These are phyloP conservation scores for Arthrobotrys sinensis DNA, from an alignment of 2,329 filamentous ascomycete genomes.

Conservation along the genomic window DNA sequence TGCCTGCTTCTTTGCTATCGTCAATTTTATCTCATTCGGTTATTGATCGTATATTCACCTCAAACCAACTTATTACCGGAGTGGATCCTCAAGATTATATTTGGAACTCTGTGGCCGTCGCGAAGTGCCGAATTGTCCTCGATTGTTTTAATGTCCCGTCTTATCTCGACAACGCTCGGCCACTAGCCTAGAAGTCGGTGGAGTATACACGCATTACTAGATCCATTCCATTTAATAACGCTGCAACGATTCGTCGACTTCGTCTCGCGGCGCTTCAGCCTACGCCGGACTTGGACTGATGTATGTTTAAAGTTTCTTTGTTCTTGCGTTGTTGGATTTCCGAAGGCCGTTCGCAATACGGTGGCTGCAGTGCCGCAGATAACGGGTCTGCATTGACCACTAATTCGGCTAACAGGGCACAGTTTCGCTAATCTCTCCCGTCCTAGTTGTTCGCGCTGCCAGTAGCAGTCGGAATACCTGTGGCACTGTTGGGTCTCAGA, in stretches of 20 bases:
- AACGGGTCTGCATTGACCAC: conserved; percentile 21
- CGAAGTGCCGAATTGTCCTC: not conserved
- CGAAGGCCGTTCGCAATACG: conserved; percentile 8
- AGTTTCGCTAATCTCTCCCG: conserved; percentile 35
- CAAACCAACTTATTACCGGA: not conserved
- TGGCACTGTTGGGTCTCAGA: not conserved
- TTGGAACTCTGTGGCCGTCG: not conserved
- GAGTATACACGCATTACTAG: not conserved
- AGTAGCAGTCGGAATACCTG: conserved; percentile 13
- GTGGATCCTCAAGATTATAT: not conserved
- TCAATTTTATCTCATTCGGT: not conserved
- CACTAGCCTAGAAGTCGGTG: not conserved
- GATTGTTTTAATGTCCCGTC: not conserved
- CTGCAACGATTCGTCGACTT: not conserved
- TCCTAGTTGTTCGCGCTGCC: not conserved
- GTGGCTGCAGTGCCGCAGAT: not conserved
- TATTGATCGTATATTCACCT: not conserved
- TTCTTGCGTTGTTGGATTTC: conserved; percentile 41
- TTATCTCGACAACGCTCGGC: not conserved
- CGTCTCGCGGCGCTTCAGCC: not conserved
- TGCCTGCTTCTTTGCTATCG: conserved; percentile 20
- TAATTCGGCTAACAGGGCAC: conserved; percentile 20
- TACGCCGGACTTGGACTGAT: conserved; percentile 1
- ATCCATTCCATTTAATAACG: not conserved
- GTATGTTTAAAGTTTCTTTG: conserved; percentile 30